These are phyloP conservation scores for Neopestalotiopsis clavispora DNA, from an alignment of 2,329 filamentous ascomycete species.

Conservation along the genomic window DNA sequence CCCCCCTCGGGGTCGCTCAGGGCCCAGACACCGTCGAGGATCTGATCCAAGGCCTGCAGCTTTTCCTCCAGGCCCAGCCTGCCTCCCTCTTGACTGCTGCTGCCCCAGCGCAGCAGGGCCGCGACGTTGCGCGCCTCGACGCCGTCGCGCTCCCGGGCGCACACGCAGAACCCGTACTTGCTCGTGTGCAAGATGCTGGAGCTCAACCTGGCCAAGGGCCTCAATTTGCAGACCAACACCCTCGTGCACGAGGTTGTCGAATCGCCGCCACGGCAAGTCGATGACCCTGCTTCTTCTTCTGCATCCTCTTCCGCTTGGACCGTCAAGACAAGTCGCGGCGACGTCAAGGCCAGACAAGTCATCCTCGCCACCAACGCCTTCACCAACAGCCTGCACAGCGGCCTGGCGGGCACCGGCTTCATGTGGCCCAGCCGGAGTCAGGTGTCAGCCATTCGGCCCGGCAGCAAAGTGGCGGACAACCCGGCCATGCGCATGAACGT, in stretches of 20 bases:
- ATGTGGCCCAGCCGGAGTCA: constrained; percentile 53
- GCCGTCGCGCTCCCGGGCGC: constrained; percentile 44
- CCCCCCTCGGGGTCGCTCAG: constrained; percentile 62
- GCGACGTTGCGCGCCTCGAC: constrained; percentile 56
- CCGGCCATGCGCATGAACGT: constrained; percentile 26
- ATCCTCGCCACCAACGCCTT: constrained; percentile 58
- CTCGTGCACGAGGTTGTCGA: constrained; percentile 35
- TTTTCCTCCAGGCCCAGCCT: constrained; percentile 54
- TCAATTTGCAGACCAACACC: constrained; percentile 49
- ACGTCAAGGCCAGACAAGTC: constrained; percentile 43
- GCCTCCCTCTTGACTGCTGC: constrained; percentile 35
- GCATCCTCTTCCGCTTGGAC: constrained; percentile 31
- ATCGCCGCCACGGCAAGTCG: constrained; percentile 2
- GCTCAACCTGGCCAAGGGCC: constrained; percentile 16
- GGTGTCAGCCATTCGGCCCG: constrained; percentile 45
- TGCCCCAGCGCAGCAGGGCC: constrained; percentile 58
- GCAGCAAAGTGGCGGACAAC: constrained; percentile 28
- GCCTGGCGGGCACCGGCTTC: constrained; percentile 41
- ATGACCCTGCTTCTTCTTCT: constrained; percentile 12
- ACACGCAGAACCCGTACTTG: constrained; percentile 31
- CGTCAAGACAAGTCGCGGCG: constrained; percentile 45
- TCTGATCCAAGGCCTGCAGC: constrained; percentile 61
- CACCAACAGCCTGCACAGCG: constrained; percentile 45
- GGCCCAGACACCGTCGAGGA: constrained; percentile 62
- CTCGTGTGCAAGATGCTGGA: constrained; percentile 19